Evolutionary conservation across 768 basidiomycete species (phyloP).

Genomic region (Pilatotrama ljubarskyi): DNA sequence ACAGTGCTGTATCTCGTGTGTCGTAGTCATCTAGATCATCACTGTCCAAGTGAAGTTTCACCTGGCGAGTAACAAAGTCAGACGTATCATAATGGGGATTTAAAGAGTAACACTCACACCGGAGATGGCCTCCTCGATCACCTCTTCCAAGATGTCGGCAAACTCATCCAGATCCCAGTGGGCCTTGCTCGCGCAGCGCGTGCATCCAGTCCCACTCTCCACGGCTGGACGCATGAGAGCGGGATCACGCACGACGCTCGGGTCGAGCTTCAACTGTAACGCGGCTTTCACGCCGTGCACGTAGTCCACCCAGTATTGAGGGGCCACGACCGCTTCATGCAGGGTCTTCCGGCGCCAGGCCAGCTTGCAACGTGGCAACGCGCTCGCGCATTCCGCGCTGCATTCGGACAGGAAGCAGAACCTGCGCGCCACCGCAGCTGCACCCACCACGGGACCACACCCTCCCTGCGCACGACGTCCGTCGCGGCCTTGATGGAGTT

Average conservation of each 20-base stretch:
- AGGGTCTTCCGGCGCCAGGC: not conserved
- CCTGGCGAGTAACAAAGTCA: not conserved
- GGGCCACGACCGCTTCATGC: not conserved
- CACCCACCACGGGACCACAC: conserved; percentile 7
- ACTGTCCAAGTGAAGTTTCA: not conserved
- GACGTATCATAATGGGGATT: not conserved
- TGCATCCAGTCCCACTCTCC: not conserved
- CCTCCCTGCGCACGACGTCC: not conserved
- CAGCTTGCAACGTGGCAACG: not conserved
- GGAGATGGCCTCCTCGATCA: conserved; percentile 3
- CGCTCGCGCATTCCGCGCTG: not conserved
- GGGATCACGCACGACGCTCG: not conserved
- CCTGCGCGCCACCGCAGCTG: conserved; percentile 13
- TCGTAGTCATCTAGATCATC: too few relatives aligned
- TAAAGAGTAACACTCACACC: not conserved
- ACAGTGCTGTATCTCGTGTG: too few relatives aligned
- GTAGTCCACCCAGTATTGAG: conserved; percentile 9
- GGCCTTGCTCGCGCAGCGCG: not conserved
- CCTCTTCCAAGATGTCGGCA: not conserved
- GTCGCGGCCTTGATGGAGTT: not conserved
- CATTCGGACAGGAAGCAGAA: conserved; percentile 14
- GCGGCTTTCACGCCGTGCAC: not conserved
- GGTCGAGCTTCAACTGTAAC: not conserved
- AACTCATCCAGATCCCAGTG: conserved; percentile 10
- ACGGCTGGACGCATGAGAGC: not conserved